These are phyloP conservation scores for Phaeosphaeria sp. DNA, from an alignment of 2,329 filamentous ascomycete species.

Conservation along the genomic window DNA sequence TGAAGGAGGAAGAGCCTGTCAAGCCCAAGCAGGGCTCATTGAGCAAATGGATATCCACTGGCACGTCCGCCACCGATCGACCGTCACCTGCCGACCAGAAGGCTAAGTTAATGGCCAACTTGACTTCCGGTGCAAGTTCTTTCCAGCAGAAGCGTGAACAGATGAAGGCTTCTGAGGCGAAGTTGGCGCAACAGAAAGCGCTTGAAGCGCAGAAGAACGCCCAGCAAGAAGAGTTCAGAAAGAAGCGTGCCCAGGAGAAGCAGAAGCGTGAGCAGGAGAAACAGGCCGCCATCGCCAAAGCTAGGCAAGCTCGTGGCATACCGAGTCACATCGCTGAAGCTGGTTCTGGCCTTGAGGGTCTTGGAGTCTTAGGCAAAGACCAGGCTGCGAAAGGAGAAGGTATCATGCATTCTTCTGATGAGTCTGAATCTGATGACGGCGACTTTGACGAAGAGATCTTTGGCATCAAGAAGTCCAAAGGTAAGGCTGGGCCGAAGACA, in stretches of 20 bases:
- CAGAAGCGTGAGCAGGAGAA: constrained; percentile 77
- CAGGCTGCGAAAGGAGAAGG: constrained; percentile 76
- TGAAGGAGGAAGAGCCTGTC: constrained; percentile 40
- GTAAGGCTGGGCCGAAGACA: constrained; percentile 45
- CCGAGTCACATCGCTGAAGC: constrained; percentile 69
- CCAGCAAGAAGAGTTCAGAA: constrained; percentile 64
- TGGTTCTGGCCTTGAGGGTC: constrained; percentile 76
- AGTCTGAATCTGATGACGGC: constrained; percentile 64
- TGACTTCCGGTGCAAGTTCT: constrained; percentile 35
- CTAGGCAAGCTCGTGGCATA: constrained; percentile 64
- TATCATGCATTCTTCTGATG: constrained; percentile 86
- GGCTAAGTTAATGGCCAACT: constrained; percentile 37
- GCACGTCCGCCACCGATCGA: constrained; percentile 10
- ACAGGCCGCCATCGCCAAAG: constrained; percentile 72
- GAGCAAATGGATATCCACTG: constrained; percentile 49
- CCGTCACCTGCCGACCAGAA: constrained; percentile 27
- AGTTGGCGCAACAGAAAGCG: constrained; percentile 33
- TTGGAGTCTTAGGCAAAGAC: constrained; percentile 79
- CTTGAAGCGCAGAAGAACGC: constrained; percentile 34
- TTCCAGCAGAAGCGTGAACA: constrained; percentile 39
- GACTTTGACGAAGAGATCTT: constrained; percentile 72
- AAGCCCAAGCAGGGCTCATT: constrained; percentile 51
- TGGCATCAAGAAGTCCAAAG: constrained; percentile 59
- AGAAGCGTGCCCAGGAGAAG: constrained; percentile 75
- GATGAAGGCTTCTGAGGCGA: constrained; percentile 26